These are phyloP conservation scores for Mycena epipterygia DNA, from an alignment of 768 basidiomycete species.

Conservation along the genomic window DNA sequence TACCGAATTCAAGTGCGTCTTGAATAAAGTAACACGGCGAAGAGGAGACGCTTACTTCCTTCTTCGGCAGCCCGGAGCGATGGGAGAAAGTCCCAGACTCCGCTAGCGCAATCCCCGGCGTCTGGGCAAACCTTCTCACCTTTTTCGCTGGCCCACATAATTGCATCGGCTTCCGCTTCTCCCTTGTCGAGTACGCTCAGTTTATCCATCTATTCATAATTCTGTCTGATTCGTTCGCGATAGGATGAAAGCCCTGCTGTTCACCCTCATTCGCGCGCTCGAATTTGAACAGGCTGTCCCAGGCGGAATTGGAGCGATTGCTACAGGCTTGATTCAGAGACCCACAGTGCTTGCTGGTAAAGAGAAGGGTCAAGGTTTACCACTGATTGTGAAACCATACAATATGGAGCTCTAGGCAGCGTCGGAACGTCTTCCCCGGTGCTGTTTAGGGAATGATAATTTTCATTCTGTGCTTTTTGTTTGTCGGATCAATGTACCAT, in stretches of 20 bases:
- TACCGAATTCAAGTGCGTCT: conserved; percentile 14
- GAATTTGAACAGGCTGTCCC: conserved; percentile 53
- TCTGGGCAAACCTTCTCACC: conserved; percentile 24
- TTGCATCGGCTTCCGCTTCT: conserved; percentile 79
- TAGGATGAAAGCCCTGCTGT: conserved; percentile 52
- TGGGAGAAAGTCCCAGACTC: conserved; percentile 17
- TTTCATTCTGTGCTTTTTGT: no score
- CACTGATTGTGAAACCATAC: neutral
- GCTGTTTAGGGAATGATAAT: no score
- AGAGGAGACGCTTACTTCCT: neutral
- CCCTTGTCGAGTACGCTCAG: conserved; percentile 63
- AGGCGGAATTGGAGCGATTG: conserved; percentile 2
- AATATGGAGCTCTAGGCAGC: neutral
- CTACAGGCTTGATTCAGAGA: neutral
- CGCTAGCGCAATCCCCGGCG: conserved; percentile 9
- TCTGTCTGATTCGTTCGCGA: neutral
- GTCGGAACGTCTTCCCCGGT: neutral
- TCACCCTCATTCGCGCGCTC: conserved; percentile 48
- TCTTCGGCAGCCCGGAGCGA: conserved; percentile 30
- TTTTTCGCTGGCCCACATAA: conserved; percentile 55
- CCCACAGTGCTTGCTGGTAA: neutral
- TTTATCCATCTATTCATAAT: neutral
- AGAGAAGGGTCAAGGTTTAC: neutral
- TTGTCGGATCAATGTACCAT: no score
- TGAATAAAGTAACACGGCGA: neutral